Evolutionary conservation across 1,284 basidiomycete genomes (phyloP), one percentile per base, ranked within the genome.

Genomic region (Thecaphora thlaspeos): DNA sequence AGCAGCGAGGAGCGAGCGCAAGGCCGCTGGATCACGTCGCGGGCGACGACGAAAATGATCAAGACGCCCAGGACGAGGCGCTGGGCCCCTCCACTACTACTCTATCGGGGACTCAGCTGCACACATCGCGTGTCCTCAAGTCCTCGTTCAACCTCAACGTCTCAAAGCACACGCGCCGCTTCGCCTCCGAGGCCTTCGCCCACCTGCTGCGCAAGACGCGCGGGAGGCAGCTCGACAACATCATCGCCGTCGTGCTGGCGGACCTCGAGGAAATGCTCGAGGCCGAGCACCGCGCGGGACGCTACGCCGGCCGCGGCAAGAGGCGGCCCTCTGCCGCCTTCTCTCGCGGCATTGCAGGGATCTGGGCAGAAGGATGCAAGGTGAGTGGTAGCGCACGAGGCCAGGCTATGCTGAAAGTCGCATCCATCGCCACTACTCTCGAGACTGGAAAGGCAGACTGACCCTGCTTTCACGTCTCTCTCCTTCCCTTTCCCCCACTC

Each of bases 101-200:
- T n/a, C n/a, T n/a, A n/a, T n/a, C n/a, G n/a, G n/a, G 15, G 10
- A 2, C 42, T 12, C 38, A 28, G 10, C 32, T 8, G 21, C 24
- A 7, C 26, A 11, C 11, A 5, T 28, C 26, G 26, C 26, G 26
- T 11, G 11, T 5, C 26, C 26, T 28, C 26, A 28, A 28, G 26
- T 28, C 26, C 7, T 28, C 26, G 26, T 7, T 7, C 7, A 28
- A 28, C 11, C 26, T 28, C 26, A 28, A 10, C 37, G 37, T 17
- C 9, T 61, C 68, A 23, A 46, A 68, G 14, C 73, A 75, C 41
- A 71, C 69, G 10, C 57, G 71, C 15, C 68, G 75, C 23, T 77
- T 77, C 40, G 73, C 71, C 3, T 62, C 73, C 0, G 75, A 77
- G 48, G 75, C 75, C 0, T 65, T 77, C 23, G 73, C 75, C 1